These are phyloP conservation scores for Amanita fuliginea DNA, from an alignment of 768 basidiomycete genomes.

Conservation along the genomic window DNA sequence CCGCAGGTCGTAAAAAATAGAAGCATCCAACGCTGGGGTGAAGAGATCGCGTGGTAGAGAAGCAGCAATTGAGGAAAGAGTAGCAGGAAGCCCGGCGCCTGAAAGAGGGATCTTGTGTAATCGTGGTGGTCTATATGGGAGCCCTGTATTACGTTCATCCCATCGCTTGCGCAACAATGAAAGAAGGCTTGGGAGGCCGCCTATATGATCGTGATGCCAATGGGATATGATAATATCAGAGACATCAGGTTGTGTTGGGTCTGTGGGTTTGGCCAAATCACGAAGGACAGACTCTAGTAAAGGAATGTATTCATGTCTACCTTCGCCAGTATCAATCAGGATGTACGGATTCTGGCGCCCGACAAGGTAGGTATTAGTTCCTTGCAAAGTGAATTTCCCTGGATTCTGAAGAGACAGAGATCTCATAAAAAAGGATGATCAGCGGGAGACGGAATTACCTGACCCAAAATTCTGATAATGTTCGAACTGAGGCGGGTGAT, in stretches of 20 bases:
- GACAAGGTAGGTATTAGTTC: conserved; percentile 85
- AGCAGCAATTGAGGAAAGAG: conserved; percentile 28
- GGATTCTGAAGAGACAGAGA: conserved; percentile 49
- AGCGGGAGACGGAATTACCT: conserved; percentile 32
- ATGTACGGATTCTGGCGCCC: conserved; percentile 61
- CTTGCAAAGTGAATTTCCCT: conserved; percentile 82
- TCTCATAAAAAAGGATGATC: neutral
- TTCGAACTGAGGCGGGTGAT: conserved; percentile 37
- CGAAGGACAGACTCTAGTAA: conserved; percentile 52
- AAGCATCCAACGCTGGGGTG: conserved; percentile 29
- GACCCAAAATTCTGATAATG: conserved; percentile 62
- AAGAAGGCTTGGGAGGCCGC: conserved; percentile 66
- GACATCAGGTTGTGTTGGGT: conserved; percentile 41
- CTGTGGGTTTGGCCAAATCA: conserved; percentile 19
- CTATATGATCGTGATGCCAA: conserved; percentile 80
- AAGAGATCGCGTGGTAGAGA: conserved; percentile 34
- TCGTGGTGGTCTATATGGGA: conserved; percentile 53
- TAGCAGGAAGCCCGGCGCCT: conserved; percentile 8
- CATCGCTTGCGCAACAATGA: conserved; percentile 53
- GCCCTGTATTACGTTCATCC: conserved; percentile 32
- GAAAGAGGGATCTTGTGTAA: conserved; percentile 62
- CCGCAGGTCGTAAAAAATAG: conserved; percentile 43
- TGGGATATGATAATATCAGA: conserved; percentile 92
- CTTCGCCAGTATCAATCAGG: conserved; percentile 80
- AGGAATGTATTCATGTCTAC: conserved; percentile 53